These are phyloP conservation scores for Persicaria tinctoria DNA, from an alignment of 148 eudicot genomes.

Conservation along the genomic window DNA sequence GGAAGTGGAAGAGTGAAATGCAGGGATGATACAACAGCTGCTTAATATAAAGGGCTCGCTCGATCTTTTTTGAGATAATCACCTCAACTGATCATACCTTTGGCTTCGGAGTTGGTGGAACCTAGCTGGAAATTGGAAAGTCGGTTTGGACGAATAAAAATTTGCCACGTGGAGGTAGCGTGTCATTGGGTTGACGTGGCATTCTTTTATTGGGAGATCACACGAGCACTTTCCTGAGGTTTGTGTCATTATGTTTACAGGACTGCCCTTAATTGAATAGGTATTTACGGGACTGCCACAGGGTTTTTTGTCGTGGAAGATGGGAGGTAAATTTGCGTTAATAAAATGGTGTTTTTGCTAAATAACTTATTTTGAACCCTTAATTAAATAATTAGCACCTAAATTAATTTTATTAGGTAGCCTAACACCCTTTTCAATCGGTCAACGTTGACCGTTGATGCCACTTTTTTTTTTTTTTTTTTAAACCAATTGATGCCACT, in stretches of 20 bases:
- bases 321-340: too few species aligned
- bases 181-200: conserved; percentile 41
- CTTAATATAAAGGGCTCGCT: conserved; percentile 3
- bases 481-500: too few species aligned
- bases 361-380: too few species aligned
- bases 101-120: not conserved
- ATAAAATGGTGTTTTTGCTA: too few species aligned
- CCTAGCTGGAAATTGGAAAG: conserved; percentile 5
- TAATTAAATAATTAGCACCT: too few species aligned
- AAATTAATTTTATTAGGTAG: too few species aligned
- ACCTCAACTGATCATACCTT: not conserved
- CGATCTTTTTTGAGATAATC: not conserved
- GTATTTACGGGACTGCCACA: not conserved
- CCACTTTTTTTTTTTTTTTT: too few species aligned
- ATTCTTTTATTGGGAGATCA: conserved; percentile 22
- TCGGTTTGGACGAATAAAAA: conserved; percentile 25
- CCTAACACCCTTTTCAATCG: too few species aligned
- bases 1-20: not conserved
- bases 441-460: too few species aligned
- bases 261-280: not conserved
- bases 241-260: not conserved
- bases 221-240: not conserved
- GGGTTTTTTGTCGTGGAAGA: too few species aligned
- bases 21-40: conserved; percentile 5
- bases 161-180: conserved; percentile 19